phyloP scores from a whole-genome alignment of 768 basidiomycete species.

The Russula compacta region DNA sequence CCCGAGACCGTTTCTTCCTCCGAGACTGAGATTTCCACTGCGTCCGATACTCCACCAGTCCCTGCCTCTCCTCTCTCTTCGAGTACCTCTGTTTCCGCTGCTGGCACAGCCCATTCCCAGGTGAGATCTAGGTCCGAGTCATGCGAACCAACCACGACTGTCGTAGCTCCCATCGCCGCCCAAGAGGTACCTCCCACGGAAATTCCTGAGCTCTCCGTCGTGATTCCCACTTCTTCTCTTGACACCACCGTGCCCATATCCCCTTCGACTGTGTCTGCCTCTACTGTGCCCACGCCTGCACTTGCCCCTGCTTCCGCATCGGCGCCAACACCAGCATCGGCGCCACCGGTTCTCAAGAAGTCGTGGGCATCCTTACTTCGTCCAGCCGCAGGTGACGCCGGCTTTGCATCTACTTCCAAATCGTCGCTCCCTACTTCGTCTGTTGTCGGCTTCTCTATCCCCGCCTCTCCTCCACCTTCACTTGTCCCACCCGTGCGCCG shows the following conservation, averaged over 20 bases:
- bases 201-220: not conserved
- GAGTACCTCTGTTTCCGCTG: conserved; percentile 46
- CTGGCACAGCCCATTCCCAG: conserved; percentile 26
- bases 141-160: not conserved
- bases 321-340: conserved; percentile 7
- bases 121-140: conserved; percentile 9
- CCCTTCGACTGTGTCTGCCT: not conserved
- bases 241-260: not conserved
- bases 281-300: not conserved
- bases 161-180: not conserved
- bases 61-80: conserved; percentile 51
- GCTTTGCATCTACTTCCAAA: conserved; percentile 29
- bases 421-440: conserved; percentile 56
- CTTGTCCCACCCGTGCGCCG: conserved; percentile 27
- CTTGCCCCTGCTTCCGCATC: not conserved
- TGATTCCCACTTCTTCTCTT: not conserved
- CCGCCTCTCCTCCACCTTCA: conserved; percentile 36
- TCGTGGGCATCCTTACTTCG: conserved; percentile 72
- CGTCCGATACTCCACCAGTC: conserved; percentile 36
- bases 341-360: conserved; percentile 37
- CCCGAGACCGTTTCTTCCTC: conserved; percentile 38
- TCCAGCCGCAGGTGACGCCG: conserved; percentile 29
- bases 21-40: conserved; percentile 43
- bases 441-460: conserved; percentile 66
- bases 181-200: not conserved